These are phyloP conservation scores for Ettlia oleoabundans DNA, from an alignment of 139 green algal species.

Conservation along the genomic window DNA sequence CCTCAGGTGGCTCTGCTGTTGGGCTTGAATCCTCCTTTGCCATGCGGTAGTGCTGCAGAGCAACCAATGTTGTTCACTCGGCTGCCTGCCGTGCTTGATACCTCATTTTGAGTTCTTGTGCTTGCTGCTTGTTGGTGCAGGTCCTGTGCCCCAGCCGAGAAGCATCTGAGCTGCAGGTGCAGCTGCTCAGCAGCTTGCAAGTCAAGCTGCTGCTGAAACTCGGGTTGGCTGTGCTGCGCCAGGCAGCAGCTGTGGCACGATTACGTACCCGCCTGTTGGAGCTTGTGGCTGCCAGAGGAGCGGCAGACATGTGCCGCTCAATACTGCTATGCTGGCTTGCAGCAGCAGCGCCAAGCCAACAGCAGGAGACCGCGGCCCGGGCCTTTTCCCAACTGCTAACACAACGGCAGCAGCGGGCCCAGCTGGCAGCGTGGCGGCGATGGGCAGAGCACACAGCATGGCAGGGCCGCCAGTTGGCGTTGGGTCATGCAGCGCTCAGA, in stretches of 20 bases:
- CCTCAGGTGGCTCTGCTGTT: no score
- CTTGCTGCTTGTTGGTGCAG: no score
- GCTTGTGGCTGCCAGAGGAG: background rate
- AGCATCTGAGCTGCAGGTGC: constrained; percentile 35
- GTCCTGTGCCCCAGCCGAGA: background rate
- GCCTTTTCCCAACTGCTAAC: background rate
- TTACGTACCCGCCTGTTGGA: constrained; percentile 1
- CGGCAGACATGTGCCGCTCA: background rate
- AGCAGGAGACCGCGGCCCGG: background rate
- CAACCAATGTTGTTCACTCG: no score
- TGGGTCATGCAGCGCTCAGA: background rate
- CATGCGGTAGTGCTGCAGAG: no score
- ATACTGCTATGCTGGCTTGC: constrained; percentile 2
- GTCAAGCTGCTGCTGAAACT: constrained; percentile 37
- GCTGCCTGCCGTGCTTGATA: no score
- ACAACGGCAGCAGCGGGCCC: background rate
- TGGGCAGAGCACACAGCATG: constrained; percentile 13
- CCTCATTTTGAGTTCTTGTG: no score
- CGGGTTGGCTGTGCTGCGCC: constrained; percentile 14
- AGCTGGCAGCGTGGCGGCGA: constrained; percentile 7
- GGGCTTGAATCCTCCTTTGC: no score
- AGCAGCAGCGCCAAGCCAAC: constrained; percentile 3
- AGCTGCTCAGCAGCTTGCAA: constrained; percentile 32
- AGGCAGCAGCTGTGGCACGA: constrained; percentile 7
- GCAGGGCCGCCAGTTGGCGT: background rate